Evolutionary conservation across 2,329 filamentous ascomycete genomes (phyloP), one percentile per base, ranked within the genome.

Genomic region (Microcyclosporella mali): DNA sequence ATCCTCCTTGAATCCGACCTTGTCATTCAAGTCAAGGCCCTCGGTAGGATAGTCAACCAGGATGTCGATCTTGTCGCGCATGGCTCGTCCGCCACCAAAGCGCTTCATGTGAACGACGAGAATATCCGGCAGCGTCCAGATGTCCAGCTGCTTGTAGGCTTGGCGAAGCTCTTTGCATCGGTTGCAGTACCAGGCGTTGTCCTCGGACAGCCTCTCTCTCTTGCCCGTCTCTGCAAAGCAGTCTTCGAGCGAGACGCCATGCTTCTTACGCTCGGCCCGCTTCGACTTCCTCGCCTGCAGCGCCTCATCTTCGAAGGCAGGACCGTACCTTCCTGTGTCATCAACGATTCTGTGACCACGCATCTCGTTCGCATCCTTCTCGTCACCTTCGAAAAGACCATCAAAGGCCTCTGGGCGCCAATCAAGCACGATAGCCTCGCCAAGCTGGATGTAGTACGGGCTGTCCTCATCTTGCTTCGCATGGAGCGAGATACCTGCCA

Each of bases 131-230:
- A 86, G 84, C 60, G 90, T 95, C 92, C 92, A 98, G 14, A 98
- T 78, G 60, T 97, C 89, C 40, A 98, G 88, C 59, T 92, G 95
- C 72, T 98, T 98, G 68, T 84, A 89, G 15, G 92, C 92, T 47
- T 88, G 82, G 12, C 88, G 81, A 58, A 94, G 84, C 57, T 95
- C 87, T 64, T 97, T 97, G 74, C 92, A 98, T 21, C 88, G 80
- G 43, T 88, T 90, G 61, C 92, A 98, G 63, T 94, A 97, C 92
- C 92, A 98, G 47, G 88, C 90, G 62, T 98, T 94, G 60, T 94
- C 85, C 63, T 95, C 88, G 0, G 90, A 95, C 3, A 98, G 72
- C 11, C 95, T 81, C 66, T 98, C 92, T 47, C 89, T 85, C 62
- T 90, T 90, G 60, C 92, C 87, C 55, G 95, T 97, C 65, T 97